Percentiles rank a stretch among this genome's conserved stretches.
These are phyloP conservation scores for Ceratocystis harringtonii DNA, from an alignment of 2,329 filamentous ascomycete species.

Conservation along the genomic window DNA sequence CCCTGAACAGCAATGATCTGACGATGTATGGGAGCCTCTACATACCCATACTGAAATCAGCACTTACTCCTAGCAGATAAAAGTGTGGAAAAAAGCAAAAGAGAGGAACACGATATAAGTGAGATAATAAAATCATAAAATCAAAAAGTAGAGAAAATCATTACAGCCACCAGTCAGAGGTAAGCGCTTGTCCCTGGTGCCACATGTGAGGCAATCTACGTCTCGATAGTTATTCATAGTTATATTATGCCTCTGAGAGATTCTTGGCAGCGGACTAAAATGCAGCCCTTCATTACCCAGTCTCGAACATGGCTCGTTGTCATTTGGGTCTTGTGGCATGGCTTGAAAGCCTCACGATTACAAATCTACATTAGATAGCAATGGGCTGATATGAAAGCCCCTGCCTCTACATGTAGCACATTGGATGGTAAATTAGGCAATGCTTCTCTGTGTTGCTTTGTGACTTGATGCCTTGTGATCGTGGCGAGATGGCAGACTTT, in stretches of 20 bases:
- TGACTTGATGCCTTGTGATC: not conserved
- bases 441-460: not conserved
- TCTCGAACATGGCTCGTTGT: not conserved
- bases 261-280: not conserved
- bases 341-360: not conserved
- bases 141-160: not conserved
- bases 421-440: not conserved
- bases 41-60: too few relatives aligned
- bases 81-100: slow-evolving; percentile 3
- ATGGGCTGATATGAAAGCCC: not conserved
- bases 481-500: too few relatives aligned
- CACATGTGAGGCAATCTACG: not conserved
- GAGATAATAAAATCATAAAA: not conserved
- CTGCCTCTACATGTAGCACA: not conserved
- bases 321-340: not conserved
- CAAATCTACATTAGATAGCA: not conserved
- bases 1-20: too few relatives aligned
- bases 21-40: too few relatives aligned
- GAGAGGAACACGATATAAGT: not conserved
- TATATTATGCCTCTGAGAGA: not conserved
- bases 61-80: not conserved
- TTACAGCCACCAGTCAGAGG: not conserved
- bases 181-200: not conserved
- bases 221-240: not conserved
- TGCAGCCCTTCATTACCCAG: not conserved